These are phyloP conservation scores for Tetracladium setigerum DNA, from an alignment of 495 filamentous ascomycete genomes.

Conservation along the genomic window DNA sequence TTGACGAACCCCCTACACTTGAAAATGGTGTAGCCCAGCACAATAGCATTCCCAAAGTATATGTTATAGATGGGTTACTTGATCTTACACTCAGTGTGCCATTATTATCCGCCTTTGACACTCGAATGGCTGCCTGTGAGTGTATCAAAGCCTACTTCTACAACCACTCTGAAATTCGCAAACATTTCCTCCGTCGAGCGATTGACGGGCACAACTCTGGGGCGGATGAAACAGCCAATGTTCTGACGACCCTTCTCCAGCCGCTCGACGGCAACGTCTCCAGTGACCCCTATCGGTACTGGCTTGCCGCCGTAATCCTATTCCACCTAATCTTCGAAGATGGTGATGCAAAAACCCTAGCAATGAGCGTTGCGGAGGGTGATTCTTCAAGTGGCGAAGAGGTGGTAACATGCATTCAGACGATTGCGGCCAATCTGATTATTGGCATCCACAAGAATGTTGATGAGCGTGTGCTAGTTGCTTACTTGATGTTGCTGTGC, in stretches of 20 bases:
- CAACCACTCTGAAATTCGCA: constrained; percentile 66
- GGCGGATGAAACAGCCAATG: constrained; percentile 82
- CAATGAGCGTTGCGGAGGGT: constrained; percentile 80
- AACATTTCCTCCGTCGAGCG: constrained; percentile 79
- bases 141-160: constrained; percentile 90
- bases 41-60: constrained; percentile 54
- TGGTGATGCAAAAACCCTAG: constrained; percentile 65
- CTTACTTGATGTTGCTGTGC: constrained; percentile 87
- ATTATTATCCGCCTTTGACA: constrained; percentile 61
- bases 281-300: constrained; percentile 82
- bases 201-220: constrained; percentile 80
- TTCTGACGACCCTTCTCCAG: constrained; percentile 69
- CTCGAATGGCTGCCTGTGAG: constrained; percentile 76
- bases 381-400: constrained; percentile 89
- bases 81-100: constrained; percentile 71
- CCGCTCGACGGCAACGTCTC: constrained; percentile 44
- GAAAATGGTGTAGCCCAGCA: constrained; percentile 35
- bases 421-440: constrained; percentile 74
- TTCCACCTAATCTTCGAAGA: constrained; percentile 86
- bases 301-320: constrained; percentile 86
- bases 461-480: constrained; percentile 76
- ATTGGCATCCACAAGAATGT: constrained; percentile 63
- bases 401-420: constrained; percentile 89
- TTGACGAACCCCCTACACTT: constrained; percentile 33
- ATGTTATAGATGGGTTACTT: constrained; percentile 90